A percentile compares a stretch with the other conserved stretches of the same genome.
phyloP scores from a whole-genome alignment of 1,284 basidiomycete genomes.

The Anthracocystis walkeri region DNA sequence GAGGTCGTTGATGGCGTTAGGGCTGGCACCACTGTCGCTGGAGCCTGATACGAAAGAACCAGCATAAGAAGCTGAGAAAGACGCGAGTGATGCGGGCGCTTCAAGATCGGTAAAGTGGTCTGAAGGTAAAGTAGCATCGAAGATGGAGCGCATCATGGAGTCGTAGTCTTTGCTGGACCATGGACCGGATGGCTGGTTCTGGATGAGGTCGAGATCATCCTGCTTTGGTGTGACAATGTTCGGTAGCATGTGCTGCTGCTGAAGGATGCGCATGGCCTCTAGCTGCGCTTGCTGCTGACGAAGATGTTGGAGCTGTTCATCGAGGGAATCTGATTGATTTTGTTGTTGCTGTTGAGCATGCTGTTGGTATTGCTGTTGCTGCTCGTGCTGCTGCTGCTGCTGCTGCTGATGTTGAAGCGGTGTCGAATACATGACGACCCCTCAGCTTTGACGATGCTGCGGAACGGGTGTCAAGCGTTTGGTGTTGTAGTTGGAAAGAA shows the following conservation, averaged over 20 bases:
- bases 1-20: constrained; percentile 56
- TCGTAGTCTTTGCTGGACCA: constrained; percentile 55
- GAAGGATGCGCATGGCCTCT: constrained; percentile 27
- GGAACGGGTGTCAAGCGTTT: too few species aligned
- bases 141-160: constrained; percentile 49
- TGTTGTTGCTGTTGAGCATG: constrained; percentile 15
- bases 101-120: constrained; percentile 42
- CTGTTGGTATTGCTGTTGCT: constrained; percentile 24
- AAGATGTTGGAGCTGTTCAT: constrained; percentile 21
- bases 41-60: constrained; percentile 47
- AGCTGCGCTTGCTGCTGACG: constrained; percentile 39
- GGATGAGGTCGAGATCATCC: constrained; percentile 15
- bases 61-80: constrained; percentile 42
- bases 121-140: constrained; percentile 35
- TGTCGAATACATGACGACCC: constrained; percentile 12
- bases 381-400: constrained; percentile 26
- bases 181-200: constrained; percentile 34
- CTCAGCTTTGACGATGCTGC: background rate
- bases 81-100: constrained; percentile 34
- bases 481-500: background rate
- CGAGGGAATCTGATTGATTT: constrained; percentile 20
- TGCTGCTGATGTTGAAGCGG: constrained; percentile 8
- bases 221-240: constrained; percentile 35
- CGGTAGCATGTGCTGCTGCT: constrained; percentile 35
- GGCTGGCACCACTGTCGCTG: constrained; percentile 53